Evolutionary conservation across 2,329 filamentous ascomycete genomes (phyloP).

Genomic region (Paramyrothecium roridum): DNA sequence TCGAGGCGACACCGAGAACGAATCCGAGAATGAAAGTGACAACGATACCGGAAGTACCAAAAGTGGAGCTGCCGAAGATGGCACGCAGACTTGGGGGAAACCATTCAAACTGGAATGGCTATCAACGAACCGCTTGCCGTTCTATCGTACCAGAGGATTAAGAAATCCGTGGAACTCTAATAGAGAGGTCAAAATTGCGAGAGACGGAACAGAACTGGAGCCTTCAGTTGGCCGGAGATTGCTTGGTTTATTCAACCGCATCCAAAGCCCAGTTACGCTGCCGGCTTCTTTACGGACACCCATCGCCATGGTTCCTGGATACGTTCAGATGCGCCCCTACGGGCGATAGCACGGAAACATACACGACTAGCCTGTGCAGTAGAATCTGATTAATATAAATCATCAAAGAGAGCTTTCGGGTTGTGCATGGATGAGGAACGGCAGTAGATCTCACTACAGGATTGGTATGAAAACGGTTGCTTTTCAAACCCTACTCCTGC

Average conservation of each 20-base stretch:
- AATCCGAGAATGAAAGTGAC: constrained; percentile 35
- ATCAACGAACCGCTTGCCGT: constrained; percentile 78
- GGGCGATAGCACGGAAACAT: constrained; percentile 14
- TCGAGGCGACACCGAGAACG: constrained; percentile 47
- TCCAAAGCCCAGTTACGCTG: constrained; percentile 34
- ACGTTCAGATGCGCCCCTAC: constrained; percentile 33
- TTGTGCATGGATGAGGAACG: too few relatives aligned
- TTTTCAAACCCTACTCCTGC: too few relatives aligned
- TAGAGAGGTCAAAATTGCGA: constrained; percentile 90
- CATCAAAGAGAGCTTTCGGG: too few relatives aligned
- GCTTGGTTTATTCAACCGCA: constrained; percentile 72
- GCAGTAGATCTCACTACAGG: too few relatives aligned
- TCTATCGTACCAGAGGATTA: constrained; percentile 82
- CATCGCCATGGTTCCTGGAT: constrained; percentile 33
- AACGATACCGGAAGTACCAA: constrained; percentile 32
- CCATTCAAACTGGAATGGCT: constrained; percentile 91
- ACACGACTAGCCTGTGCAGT: background rate
- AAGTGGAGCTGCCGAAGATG: constrained; percentile 39
- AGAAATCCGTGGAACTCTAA: constrained; percentile 96
- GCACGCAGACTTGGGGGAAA: constrained; percentile 75
- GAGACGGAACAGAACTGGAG: constrained; percentile 92
- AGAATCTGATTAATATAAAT: background rate
- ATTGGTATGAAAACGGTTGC: too few relatives aligned
- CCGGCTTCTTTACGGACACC: constrained; percentile 25
- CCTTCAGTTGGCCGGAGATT: constrained; percentile 74